Base-by-base conservation (phyloP, 1,284 basidiomycete genomes). In the Boletus semigastroideus region DNA sequence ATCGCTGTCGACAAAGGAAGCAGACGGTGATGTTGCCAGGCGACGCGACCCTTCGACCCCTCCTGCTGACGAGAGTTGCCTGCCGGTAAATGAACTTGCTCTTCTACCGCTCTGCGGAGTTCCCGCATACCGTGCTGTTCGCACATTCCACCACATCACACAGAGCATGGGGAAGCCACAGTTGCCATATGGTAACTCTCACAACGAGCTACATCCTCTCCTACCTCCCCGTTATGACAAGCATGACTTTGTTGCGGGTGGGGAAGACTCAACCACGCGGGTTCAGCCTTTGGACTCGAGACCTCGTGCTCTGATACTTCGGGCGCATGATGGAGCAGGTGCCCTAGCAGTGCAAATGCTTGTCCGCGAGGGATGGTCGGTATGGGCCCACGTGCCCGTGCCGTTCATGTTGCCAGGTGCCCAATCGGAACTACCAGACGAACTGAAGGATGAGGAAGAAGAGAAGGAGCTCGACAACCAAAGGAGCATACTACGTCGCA, bases 341-440 rank as follows among this genome's bases (percentile, higher is more conserved):
- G 87, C 87, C 4, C 72, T 94, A 59, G 84, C 85, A 2, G 80
- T 83, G 17, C 89, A 92, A 66, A 84, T 90, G 73, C 77, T 95
- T 30, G 77, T 76, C 3, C 69, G 69, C 16, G 72, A 75, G 9
- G 85, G 85, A 4, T 86, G 86, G 74, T 72, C 76, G n/a, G 80
- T 91, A 4, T 81, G 76, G 54, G 86, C 83, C 1, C 88, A 90
- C 56, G 82, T 87, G 2, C 82, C 86, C 45, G 68, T 74, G 14
- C 72, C 72, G 4, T 69, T 68, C 31, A 65, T 60, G 55, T 51
- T 62, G 25, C 62, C 59, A 30, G 62, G 56, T 17, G 25, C 53
- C 37, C 52, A 38, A 51, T 61, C 65, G 49, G 66, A 67, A 41
- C 36, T 52, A 42, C 54, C 62, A 16, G 60, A 60, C 17, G 61